Base-by-base conservation (phyloP, 129 eudicot species). In the sunflower (Helianthus annuus) region DNA sequence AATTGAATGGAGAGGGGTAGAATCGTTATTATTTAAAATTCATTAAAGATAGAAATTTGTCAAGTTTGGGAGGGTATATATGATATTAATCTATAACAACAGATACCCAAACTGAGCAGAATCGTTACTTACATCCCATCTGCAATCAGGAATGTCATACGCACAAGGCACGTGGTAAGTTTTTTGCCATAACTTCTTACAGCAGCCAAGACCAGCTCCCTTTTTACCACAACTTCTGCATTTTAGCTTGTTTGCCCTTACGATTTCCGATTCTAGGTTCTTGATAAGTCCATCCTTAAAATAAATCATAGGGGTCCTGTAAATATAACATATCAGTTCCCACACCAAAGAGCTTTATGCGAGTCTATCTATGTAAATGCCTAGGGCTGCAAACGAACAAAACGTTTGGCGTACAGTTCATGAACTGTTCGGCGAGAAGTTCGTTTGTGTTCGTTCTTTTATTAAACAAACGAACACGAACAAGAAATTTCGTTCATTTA, bases 131-230 rank as follows among this genome's bases (percentile, higher is more conserved):
- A 94, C 99, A 53, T 94, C 96, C 99, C 99, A 90, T 83, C 94
- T 86, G 84, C 97, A 94, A 57, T 71, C 91, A 38, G 42, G 65
- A 42, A 78, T 60, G 54, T 82, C 69, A 62, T 73, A 49, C 46
- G 97, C 97, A 83, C 99, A 94, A 64, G 99, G 96, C 16, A 81
- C 97, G 66, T 94, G 99, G 48, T 86, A 94, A 48, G 70, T 79
- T 84, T 53, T 94, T 55, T 84, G 69, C 71, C 99, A 94, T 22
- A 89, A 72, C 68, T 62, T 84, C 69, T 67, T 80, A 76, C 40
- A 86, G 84, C 99, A 94, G 54, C 99, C 98, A 77, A 94, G 96
- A 54, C 77, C 93, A 29, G 97, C 99, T 80, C 99, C 98, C 60
- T 85, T 90, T 69, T 78, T 70, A 40, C 88, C 91, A 81, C 98